These are phyloP conservation scores for Chimonanthus praecox DNA, from an alignment of 164 flowering plant genomes.

Conservation along the genomic window DNA sequence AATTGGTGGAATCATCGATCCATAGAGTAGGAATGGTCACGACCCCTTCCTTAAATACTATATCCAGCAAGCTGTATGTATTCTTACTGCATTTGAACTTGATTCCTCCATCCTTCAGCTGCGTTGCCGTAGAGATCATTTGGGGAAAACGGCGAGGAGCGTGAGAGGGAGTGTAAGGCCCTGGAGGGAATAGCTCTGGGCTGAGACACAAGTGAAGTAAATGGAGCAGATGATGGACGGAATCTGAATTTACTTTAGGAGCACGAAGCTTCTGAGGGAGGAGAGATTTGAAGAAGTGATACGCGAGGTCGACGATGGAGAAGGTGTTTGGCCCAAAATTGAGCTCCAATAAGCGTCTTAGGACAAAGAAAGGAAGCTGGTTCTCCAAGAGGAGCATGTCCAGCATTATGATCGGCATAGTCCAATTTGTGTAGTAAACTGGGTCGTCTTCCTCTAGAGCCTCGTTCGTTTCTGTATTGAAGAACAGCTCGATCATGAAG, in stretches of 20 bases:
- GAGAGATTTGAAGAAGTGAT: not conserved
- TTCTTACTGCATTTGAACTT: not conserved
- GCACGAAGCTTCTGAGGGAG: too few relatives aligned
- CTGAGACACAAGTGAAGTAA: not conserved
- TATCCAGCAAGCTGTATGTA: not conserved
- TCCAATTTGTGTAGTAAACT: not conserved
- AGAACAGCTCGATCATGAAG: not conserved
- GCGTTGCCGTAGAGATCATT: not conserved
- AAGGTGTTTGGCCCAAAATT: not conserved
- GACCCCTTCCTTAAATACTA: not conserved
- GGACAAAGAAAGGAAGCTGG: conserved; percentile 11
- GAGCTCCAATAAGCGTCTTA: not conserved
- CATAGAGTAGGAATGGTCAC: not conserved
- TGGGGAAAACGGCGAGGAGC: not conserved
- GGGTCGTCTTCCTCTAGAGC: not conserved
- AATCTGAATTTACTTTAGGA: not conserved
- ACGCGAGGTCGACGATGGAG: not conserved
- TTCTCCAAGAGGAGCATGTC: conserved; percentile 6
- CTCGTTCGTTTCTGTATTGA: not conserved
- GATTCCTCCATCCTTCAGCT: not conserved
- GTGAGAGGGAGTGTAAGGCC: not conserved
- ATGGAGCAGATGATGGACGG: conserved; percentile 3
- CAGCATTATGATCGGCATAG: not conserved
- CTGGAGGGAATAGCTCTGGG: not conserved
- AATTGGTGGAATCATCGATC: not conserved